Evolutionary conservation across 2,329 filamentous ascomycete genomes (phyloP).

Genomic region (Aspergillus sp.): DNA sequence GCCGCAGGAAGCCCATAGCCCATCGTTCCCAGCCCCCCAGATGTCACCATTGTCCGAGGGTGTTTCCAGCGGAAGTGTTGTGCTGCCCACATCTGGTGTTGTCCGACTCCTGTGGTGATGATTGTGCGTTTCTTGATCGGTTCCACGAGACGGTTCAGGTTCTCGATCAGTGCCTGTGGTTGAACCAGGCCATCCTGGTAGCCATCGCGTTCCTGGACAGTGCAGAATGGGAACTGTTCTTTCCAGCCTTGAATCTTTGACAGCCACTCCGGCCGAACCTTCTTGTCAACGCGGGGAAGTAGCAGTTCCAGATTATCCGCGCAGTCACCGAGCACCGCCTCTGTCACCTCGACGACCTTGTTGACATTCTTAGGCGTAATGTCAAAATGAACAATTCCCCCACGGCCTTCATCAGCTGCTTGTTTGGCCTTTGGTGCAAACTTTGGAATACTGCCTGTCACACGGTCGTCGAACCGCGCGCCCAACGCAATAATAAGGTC

Average conservation of each 20-base stretch:
- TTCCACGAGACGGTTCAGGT: conserved; percentile 79
- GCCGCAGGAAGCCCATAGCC: conserved; percentile 91
- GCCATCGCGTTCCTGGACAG: conserved; percentile 73
- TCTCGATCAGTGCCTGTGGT: conserved; percentile 88
- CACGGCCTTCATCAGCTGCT: conserved; percentile 79
- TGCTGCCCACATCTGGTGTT: conserved; percentile 98
- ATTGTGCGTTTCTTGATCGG: conserved; percentile 79
- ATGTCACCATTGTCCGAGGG: conserved; percentile 92
- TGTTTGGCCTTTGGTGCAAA: conserved; percentile 87
- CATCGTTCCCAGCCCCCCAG: conserved; percentile 96
- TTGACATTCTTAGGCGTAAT: conserved; percentile 99
- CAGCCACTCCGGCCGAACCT: conserved; percentile 80
- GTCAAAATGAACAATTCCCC: conserved; percentile 96
- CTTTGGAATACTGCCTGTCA: conserved; percentile 76
- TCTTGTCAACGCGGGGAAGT: conserved; percentile 65
- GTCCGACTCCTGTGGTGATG: conserved; percentile 91
- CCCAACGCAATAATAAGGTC: conserved; percentile 95
- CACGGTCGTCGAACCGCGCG: conserved; percentile 93
- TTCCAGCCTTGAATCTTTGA: conserved; percentile 89
- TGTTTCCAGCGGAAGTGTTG: conserved; percentile 95
- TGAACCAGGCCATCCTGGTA: conserved; percentile 75
- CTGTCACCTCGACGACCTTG: conserved; percentile 95
- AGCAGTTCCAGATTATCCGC: conserved; percentile 73
- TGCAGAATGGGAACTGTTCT: conserved; percentile 75
- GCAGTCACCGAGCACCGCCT: conserved; percentile 95